A percentile compares a stretch with the other conserved stretches of the same genome.
Evolutionary conservation across 306 rosid species (phyloP).

Genomic region (Vigna angularis): DNA sequence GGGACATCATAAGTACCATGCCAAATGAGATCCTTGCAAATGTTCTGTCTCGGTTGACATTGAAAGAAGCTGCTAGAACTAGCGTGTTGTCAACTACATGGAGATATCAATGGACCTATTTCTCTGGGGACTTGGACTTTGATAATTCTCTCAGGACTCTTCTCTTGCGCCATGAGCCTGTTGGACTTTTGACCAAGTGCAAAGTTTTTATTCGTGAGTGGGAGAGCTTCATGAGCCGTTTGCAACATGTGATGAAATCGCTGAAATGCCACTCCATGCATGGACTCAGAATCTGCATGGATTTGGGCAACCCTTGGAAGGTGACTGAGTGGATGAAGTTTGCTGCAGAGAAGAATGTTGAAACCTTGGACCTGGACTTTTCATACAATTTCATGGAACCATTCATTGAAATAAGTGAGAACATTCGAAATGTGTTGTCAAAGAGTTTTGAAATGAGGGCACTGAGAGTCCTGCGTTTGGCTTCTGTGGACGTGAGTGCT

Average conservation of each 20-base stretch:
- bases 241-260: not conserved
- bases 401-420: not conserved
- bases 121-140: constrained; percentile 14
- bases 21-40: constrained; percentile 21
- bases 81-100: constrained; percentile 28
- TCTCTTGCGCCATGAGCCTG: not conserved
- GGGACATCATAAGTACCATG: constrained; percentile 21
- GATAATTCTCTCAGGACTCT: constrained; percentile 3
- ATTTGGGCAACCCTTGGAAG: constrained; percentile 26
- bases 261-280: not conserved
- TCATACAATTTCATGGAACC: not conserved
- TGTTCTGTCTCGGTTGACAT: constrained; percentile 2
- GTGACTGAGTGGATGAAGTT: not conserved
- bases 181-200: not conserved
- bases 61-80: constrained; percentile 36
- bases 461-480: not conserved
- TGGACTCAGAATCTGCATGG: constrained; percentile 34
- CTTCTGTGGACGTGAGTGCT: constrained; percentile 26
- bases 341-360: constrained; percentile 10
- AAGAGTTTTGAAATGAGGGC: not conserved
- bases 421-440: not conserved
- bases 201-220: not conserved
- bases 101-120: constrained; percentile 26
- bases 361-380: constrained; percentile 14
- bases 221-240: not conserved